Evolutionary conservation across 768 basidiomycete genomes (phyloP), one percentile per base, ranked within the genome.

Genomic region (Cystobasidium onofrii): DNA sequence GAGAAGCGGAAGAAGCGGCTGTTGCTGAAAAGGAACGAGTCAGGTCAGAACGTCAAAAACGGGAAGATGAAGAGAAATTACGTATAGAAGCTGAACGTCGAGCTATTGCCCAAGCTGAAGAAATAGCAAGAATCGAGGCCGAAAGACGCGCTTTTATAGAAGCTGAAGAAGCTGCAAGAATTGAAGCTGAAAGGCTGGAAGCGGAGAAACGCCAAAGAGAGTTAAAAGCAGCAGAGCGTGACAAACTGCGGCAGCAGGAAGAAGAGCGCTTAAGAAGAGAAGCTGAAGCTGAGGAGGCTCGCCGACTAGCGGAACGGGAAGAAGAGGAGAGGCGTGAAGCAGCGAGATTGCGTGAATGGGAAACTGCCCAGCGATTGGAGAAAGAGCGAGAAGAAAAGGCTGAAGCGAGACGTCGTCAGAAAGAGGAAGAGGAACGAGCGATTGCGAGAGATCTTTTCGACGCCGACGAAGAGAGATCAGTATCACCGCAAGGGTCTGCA

Each of bases 361-460:
- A 61, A 17, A 15, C 10, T 23, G 57, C 29, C 4, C 10, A 3
- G 13, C 31, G 20, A 39, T 18, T 31, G 3, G 57, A 61, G n/a
- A 9, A n/a, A 15, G 57, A 61, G 25, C 57, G 23, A 18, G 18
- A 61, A 61, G 25, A 61, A 3, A 9, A 61, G 25, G 57, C 57
- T 61, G 13, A 15, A 39, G 57, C 57, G n/a, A 15, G 57, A 61
- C 10, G 25, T 25, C 31, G 57, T 23, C 17, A 31, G 27, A 44
- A 60, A 72, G 70, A 64, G n/a, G 36, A 64, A 63, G 36, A 39
- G 9, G 33, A n/a, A 62, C 25, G 20, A 23, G 70, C 34, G 61
- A 43, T 39, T 1, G 44, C 65, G 3, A 39, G 25, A 18, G 63
- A 44, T 10, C 13, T 36, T 29, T 44, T 33, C 27, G 23, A 39